phyloP scores from a whole-genome alignment of 306 rosid species.

The Trichosanthes cucumerina region DNA sequence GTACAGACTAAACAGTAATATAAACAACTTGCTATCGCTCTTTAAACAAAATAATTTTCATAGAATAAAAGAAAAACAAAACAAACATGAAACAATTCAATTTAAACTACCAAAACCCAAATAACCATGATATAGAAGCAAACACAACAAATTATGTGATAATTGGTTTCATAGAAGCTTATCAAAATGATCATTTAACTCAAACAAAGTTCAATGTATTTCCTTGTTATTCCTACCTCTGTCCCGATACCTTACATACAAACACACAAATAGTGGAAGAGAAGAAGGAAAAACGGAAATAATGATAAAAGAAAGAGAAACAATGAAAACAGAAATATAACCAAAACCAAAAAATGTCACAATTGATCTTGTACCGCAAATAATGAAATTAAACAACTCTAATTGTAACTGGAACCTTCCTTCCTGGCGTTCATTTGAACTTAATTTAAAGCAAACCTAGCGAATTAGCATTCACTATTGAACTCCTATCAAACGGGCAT shows the following conservation, averaged over 20 bases:
- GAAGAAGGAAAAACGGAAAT: background rate
- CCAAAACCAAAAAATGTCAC: background rate
- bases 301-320: background rate
- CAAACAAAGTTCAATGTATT: background rate
- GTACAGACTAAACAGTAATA: background rate
- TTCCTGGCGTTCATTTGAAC: background rate
- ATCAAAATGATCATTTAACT: background rate
- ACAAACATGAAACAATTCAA: background rate
- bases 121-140: background rate
- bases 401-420: background rate
- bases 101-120: background rate
- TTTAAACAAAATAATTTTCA: background rate
- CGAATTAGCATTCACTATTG: constrained; percentile 18
- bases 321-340: background rate
- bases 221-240: background rate
- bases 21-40: background rate
- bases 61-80: background rate
- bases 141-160: background rate
- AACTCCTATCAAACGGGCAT: constrained; percentile 74
- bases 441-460: background rate
- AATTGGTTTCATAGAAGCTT: background rate
- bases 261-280: background rate
- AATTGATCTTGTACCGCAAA: background rate
- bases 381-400: background rate
- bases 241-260: background rate